Conservation (phyloP, 2,329 filamentous ascomycete genomes). For the Sclerotinia subarctica region DNA sequence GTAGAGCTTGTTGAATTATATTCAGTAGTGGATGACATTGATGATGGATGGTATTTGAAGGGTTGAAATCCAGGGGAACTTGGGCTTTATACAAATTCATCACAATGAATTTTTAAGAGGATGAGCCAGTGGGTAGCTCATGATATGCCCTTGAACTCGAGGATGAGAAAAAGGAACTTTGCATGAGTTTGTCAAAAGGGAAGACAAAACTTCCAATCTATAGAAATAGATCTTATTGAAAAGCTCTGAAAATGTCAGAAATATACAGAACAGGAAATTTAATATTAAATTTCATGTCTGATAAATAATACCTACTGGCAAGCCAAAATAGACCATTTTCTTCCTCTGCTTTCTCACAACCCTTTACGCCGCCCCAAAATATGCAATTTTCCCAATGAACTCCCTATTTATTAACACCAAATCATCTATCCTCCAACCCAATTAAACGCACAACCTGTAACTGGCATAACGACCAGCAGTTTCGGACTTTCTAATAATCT, state of each 20-base stretch:
- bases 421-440: constrained; percentile 3
- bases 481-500: constrained; percentile 95
- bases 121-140: neutral
- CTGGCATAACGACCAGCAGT: constrained; percentile 95
- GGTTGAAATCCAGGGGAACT: neutral
- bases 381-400: constrained; percentile 28
- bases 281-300: neutral
- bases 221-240: constrained; percentile 8
- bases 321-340: constrained; percentile 11
- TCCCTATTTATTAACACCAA: constrained; percentile 24
- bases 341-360: constrained; percentile 1
- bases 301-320: neutral
- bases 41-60: neutral
- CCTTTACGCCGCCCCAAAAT: constrained; percentile 13
- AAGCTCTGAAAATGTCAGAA: constrained; percentile 11
- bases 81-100: neutral
- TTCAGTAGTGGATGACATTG: too few species aligned
- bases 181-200: neutral
- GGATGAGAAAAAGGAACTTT: neutral
- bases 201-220: neutral
- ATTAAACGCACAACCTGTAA: constrained; percentile 70
- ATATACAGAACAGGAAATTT: neutral
- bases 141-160: neutral
- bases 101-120: neutral
- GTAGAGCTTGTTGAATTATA: too few species aligned